A percentile compares a stretch with the other conserved stretches of the same genome.
Evolutionary conservation across 2,329 filamentous ascomycete species (phyloP).

Genomic region (Verticillium tricorpus): DNA sequence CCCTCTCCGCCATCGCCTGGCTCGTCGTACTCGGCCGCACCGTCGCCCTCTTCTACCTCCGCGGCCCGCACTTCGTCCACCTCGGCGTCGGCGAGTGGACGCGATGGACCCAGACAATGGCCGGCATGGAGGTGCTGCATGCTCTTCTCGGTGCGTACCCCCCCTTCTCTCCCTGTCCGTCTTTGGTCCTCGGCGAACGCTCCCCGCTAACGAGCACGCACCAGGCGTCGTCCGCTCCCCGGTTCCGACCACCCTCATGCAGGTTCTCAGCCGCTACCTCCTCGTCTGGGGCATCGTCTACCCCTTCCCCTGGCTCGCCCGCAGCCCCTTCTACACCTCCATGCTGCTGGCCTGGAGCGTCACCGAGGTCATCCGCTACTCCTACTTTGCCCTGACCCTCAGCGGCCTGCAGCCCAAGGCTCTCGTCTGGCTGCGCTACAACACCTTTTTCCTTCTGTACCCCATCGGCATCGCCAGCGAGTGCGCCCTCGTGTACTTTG

Average conservation of each 20-base stretch:
- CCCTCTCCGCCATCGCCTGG: conserved; percentile 74
- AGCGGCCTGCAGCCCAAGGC: conserved; percentile 55
- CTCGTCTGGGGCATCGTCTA: conserved; percentile 84
- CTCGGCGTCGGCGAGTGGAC: conserved; percentile 60
- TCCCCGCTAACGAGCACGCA: conserved; percentile 1
- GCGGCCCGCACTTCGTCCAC: conserved; percentile 57
- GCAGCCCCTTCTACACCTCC: conserved; percentile 60
- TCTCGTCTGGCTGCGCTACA: conserved; percentile 82
- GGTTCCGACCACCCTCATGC: conserved; percentile 79
- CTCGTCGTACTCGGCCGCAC: conserved; percentile 68
- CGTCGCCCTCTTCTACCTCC: conserved; percentile 44
- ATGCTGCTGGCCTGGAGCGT: conserved; percentile 86
- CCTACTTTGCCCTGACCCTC: conserved; percentile 78
- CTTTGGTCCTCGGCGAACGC: background rate
- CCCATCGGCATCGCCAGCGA: conserved; percentile 88
- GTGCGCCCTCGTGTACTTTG: conserved; percentile 71
- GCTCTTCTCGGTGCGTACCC: conserved; percentile 61
- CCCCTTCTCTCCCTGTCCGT: background rate
- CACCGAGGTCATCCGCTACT: conserved; percentile 91
- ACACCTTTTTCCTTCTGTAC: conserved; percentile 90
- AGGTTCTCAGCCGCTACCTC: conserved; percentile 81
- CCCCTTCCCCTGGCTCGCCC: conserved; percentile 64
- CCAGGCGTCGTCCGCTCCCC: conserved; percentile 81
- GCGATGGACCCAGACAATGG: conserved; percentile 79
- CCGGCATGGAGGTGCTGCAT: conserved; percentile 79